These are phyloP conservation scores for Anthracocystis walkeri DNA, from an alignment of 1,284 basidiomycete genomes.

Conservation along the genomic window DNA sequence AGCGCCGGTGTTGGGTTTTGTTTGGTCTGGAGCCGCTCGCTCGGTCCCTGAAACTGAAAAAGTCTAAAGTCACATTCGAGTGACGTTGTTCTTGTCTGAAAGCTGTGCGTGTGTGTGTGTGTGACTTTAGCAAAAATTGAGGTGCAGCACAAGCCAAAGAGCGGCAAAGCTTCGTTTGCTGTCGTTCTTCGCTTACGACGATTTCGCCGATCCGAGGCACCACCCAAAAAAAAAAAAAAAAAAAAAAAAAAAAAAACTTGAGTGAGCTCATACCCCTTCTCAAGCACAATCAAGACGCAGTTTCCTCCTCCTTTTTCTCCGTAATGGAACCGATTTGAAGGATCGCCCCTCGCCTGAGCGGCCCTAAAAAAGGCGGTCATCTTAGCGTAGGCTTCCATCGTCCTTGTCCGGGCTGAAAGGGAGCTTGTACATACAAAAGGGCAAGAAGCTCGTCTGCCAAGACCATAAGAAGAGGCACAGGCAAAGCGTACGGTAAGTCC, in stretches of 20 bases:
- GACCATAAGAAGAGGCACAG: background rate
- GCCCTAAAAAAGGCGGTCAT: too few relatives aligned
- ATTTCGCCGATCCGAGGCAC: background rate
- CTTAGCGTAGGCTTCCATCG: too few relatives aligned
- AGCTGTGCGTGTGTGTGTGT: too few relatives aligned
- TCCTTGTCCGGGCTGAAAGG: too few relatives aligned
- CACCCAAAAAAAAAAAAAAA: background rate
- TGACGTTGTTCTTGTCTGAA: slow-evolving; percentile 4
- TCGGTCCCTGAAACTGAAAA: slow-evolving; percentile 4
- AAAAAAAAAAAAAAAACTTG: background rate
- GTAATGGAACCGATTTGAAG: too few relatives aligned
- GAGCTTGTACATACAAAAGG: background rate
- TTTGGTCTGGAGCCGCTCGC: background rate
- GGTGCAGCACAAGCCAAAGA: background rate
- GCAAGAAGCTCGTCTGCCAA: background rate
- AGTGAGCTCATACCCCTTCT: too few relatives aligned
- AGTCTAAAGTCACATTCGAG: slow-evolving; percentile 10
- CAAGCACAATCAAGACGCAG: background rate
- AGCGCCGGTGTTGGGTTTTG: background rate
- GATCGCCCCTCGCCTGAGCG: too few relatives aligned
- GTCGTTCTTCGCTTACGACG: too few relatives aligned
- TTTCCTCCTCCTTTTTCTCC: too few relatives aligned
- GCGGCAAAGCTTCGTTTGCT: background rate
- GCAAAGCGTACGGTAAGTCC: background rate
- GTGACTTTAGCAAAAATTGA: background rate